A percentile compares a stretch with the other conserved stretches of the same genome.
phyloP scores from a whole-genome alignment of 2,329 filamentous ascomycete genomes.

The Penicillium oxalicum region DNA sequence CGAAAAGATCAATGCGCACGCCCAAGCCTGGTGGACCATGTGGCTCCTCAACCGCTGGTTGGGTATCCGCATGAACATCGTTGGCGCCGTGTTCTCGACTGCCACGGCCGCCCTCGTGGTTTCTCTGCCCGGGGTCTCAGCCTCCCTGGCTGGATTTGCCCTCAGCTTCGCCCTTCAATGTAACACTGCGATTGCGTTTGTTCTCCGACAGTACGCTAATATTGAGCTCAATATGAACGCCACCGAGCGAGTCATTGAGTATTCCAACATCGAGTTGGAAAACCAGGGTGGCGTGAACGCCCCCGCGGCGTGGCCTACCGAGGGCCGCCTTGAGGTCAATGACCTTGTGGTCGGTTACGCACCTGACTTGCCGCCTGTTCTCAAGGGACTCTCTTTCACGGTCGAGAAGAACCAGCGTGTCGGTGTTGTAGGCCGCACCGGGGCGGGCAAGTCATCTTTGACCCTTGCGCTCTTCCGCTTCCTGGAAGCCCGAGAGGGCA shows the following conservation, averaged over 20 bases:
- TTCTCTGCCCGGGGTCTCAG: conserved; percentile 56
- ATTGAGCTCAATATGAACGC: conserved; percentile 53
- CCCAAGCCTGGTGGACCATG: conserved; percentile 59
- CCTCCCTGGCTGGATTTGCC: conserved; percentile 69
- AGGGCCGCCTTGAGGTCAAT: conserved; percentile 66
- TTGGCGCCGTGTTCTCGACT: conserved; percentile 66
- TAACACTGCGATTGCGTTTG: conserved; percentile 59
- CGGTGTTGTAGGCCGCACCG: conserved; percentile 31
- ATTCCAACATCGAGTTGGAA: conserved; percentile 40
- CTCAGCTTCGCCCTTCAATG: conserved; percentile 69
- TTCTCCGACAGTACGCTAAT: conserved; percentile 62
- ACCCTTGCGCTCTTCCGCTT: conserved; percentile 29
- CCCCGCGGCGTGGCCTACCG: conserved; percentile 32
- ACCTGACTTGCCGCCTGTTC: conserved; percentile 52
- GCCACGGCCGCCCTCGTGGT: conserved; percentile 62
- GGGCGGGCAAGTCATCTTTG: conserved; percentile 31
- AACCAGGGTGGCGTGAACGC: conserved; percentile 20
- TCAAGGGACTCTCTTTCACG: conserved; percentile 23
- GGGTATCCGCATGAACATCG: conserved; percentile 62
- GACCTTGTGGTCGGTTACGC: conserved; percentile 69
- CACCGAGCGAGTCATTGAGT: conserved; percentile 47
- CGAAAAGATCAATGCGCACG: conserved; percentile 61
- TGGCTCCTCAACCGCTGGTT: conserved; percentile 75
- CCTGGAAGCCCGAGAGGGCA: conserved; percentile 22
- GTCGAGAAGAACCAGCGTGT: conserved; percentile 25